Base-by-base conservation (phyloP, 768 basidiomycete genomes). In the Leccinum subgranulosum region DNA sequence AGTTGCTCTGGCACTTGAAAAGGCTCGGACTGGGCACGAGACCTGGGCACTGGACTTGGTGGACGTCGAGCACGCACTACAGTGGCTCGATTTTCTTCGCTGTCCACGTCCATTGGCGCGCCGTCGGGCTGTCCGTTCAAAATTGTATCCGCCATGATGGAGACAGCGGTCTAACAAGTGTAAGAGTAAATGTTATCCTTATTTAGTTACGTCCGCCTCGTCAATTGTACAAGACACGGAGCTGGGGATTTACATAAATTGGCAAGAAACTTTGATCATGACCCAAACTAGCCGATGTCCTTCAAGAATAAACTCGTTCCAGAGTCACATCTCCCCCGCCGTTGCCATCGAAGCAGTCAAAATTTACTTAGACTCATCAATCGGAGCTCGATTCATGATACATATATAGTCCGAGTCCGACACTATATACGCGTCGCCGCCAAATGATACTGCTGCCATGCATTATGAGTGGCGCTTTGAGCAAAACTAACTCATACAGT, bases 21-120 rank as follows among this genome's bases (percentile, higher is more conserved):
- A 17, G 75, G 74, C 55, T 70, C 74, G 9, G 71, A 72, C 33
- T 65, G 70, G 21, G 72, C 69, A 29, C 71, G 71, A 5, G 12
- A 56, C 29, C 34, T 49, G 36, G 56, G 61, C 9, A 17, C n/a
- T 61, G 59, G 68, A 47, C 68, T 66, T 23, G 57, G 56, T 50
- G 64, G 62, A 54, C 57, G 62, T 54, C 53, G 65, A 17, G 46
- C 31, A 41, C 28, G 56, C 10, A 43, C 54, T 28, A 46, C 36
- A 25, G 47, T 25, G 27, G 23, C 11, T 49, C 54, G 62, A 2
- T 47, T 28, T 3, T 56, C 62, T 19, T 72, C 48, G 12, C 36
- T 59, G 39, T 73, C 69, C 9, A 74, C 60, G 62, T 73, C 69
- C 71, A 72, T 72, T 48, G 59, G 45, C 23, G 53, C 59, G 34